These are phyloP conservation scores for Apocynum venetum DNA, from an alignment of 257 asterid genomes.

Conservation along the genomic window DNA sequence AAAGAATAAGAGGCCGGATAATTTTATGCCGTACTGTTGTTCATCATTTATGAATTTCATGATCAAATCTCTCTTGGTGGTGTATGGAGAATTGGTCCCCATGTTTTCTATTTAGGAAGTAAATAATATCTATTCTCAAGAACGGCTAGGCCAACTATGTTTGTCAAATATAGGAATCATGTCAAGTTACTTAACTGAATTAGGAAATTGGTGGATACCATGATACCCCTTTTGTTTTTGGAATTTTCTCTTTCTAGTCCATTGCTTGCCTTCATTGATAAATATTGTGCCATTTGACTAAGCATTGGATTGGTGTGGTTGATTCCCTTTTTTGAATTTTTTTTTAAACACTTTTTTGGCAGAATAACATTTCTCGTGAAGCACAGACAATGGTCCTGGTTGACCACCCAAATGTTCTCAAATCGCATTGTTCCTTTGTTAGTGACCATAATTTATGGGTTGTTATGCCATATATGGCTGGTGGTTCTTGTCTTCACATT, in stretches of 20 bases:
- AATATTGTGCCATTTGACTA: not conserved
- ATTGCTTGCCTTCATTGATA: not conserved
- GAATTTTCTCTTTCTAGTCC: not conserved
- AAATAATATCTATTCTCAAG: not conserved
- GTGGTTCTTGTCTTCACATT: constrained; percentile 97
- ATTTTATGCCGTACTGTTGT: not conserved
- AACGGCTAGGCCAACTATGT: not conserved
- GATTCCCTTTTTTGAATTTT: constrained; percentile 17
- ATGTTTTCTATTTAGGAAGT: not conserved
- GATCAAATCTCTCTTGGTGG: not conserved
- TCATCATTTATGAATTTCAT: not conserved
- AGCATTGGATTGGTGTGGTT: constrained; percentile 16
- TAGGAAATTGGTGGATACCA: not conserved
- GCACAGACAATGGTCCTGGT: constrained; percentile 93
- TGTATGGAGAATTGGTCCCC: not conserved
- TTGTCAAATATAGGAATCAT: not conserved
- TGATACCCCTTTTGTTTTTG: not conserved
- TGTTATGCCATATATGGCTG: constrained; percentile 96
- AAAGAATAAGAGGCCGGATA: not conserved
- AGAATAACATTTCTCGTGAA: constrained; percentile 91
- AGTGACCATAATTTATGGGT: constrained; percentile 91
- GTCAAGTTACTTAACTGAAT: not conserved
- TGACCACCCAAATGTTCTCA: constrained; percentile 92
- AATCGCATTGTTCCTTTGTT: constrained; percentile 93
- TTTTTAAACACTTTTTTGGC: constrained; percentile 5